These are phyloP conservation scores for Claviceps maximensis DNA, from an alignment of 2,329 filamentous ascomycete genomes.

Conservation along the genomic window DNA sequence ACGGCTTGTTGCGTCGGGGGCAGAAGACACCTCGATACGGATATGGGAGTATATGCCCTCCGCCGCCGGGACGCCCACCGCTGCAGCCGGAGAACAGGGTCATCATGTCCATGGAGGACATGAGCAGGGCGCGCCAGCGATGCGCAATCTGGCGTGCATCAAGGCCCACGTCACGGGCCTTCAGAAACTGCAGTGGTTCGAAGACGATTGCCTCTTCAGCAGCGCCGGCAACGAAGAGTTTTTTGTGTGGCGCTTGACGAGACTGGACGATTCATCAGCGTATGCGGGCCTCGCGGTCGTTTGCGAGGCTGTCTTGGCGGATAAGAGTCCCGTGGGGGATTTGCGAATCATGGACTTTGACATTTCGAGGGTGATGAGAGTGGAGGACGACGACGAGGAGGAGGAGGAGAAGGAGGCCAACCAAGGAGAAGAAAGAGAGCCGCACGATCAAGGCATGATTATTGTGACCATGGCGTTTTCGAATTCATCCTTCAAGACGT, in stretches of 20 bases:
- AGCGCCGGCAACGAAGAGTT: slow-evolving; percentile 84
- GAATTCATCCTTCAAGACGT: slow-evolving; percentile 62
- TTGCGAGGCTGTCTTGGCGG: slow-evolving; percentile 40
- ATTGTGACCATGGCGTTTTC: slow-evolving; percentile 57
- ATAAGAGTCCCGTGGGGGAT: slow-evolving; percentile 44
- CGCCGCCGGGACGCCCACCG: slow-evolving; percentile 11
- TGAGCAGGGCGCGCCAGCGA: slow-evolving; percentile 4
- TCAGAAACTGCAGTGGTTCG: slow-evolving; percentile 67
- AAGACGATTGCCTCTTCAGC: slow-evolving; percentile 62
- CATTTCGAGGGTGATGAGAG: slow-evolving; percentile 19
- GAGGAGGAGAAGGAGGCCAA: not conserved
- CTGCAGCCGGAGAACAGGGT: slow-evolving; percentile 4
- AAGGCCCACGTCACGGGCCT: slow-evolving; percentile 74
- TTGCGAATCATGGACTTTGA: slow-evolving; percentile 75
- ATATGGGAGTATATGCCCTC: slow-evolving; percentile 41
- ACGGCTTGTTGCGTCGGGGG: slow-evolving; percentile 48
- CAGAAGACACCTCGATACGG: slow-evolving; percentile 61
- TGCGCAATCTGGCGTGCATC: slow-evolving; percentile 48
- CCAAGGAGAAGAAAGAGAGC: not conserved
- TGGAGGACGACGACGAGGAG: not conserved
- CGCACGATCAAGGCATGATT: slow-evolving; percentile 4
- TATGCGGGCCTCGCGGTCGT: slow-evolving; percentile 39
- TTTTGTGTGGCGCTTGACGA: slow-evolving; percentile 61
- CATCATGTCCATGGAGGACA: too few species aligned
- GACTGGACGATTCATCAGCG: slow-evolving; percentile 29